Evolutionary conservation across 2,329 filamentous ascomycete species (phyloP).

Genomic region (Ophiosphaerella herpotricha): DNA sequence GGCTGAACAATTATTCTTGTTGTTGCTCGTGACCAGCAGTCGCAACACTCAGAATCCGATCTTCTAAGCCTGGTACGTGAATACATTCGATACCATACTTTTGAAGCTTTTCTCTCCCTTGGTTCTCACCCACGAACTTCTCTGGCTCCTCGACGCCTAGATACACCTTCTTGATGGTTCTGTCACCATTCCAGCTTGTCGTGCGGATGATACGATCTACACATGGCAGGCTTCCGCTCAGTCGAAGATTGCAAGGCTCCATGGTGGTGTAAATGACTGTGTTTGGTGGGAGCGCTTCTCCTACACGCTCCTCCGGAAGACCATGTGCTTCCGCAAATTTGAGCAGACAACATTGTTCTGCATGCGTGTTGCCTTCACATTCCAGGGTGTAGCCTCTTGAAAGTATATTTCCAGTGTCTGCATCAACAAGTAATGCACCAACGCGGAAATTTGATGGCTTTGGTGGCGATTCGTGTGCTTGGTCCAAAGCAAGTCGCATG

Average conservation of each 20-base stretch:
- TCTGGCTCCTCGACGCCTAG: slow-evolving; percentile 88
- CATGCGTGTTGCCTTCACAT: slow-evolving; percentile 89
- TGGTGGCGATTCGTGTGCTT: slow-evolving; percentile 79
- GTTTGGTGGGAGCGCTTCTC: slow-evolving; percentile 56
- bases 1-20: not conserved
- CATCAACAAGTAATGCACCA: slow-evolving; percentile 80
- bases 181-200: slow-evolving; percentile 50
- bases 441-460: slow-evolving; percentile 93
- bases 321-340: slow-evolving; percentile 61
- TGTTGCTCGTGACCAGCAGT: slow-evolving; percentile 72
- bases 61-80: slow-evolving; percentile 74
- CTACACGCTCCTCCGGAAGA: slow-evolving; percentile 60
- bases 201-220: slow-evolving; percentile 73
- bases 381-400: slow-evolving; percentile 90
- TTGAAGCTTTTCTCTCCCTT: slow-evolving; percentile 71
- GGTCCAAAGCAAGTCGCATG: slow-evolving; percentile 74
- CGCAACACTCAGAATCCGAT: slow-evolving; percentile 79
- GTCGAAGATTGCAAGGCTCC: slow-evolving; percentile 77
- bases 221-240: slow-evolving; percentile 77
- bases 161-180: slow-evolving; percentile 75
- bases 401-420: slow-evolving; percentile 63
- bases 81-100: slow-evolving; percentile 74
- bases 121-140: slow-evolving; percentile 84
- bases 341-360: slow-evolving; percentile 87
- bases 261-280: slow-evolving; percentile 87